Percentiles rank a stretch among this genome's conserved stretches.
Conservation (phyloP, 2,329 filamentous ascomycete genomes). For the Calonectria naviculata region DNA sequence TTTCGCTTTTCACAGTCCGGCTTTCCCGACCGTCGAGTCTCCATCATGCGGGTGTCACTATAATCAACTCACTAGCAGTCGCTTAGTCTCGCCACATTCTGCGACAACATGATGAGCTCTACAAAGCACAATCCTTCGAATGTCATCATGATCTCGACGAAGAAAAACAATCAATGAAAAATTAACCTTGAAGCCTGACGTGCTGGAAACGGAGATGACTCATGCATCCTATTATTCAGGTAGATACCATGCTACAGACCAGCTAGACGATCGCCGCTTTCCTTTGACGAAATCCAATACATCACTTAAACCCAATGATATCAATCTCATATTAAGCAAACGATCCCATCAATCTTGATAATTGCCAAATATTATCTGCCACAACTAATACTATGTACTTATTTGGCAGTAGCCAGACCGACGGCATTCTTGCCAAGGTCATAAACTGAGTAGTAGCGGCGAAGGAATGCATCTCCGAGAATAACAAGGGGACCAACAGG, state of each 20-base stretch:
- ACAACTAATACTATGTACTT: conserved; percentile 34
- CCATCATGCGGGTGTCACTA: not conserved
- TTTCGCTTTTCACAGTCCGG: not conserved
- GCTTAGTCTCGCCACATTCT: not conserved
- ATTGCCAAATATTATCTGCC: conserved; percentile 30
- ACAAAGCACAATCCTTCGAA: too few relatives aligned
- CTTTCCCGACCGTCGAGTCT: not conserved
- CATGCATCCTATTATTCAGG: conserved; percentile 37
- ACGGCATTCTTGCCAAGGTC: conserved; percentile 91
- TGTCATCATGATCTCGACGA: not conserved
- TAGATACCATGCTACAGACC: conserved; percentile 25
- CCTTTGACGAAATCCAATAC: conserved; percentile 18
- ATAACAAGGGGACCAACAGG: conserved; percentile 94
- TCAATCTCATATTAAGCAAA: conserved; percentile 16
- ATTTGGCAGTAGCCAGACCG: conserved; percentile 87
- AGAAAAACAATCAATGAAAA: too few relatives aligned
- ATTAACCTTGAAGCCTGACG: not conserved
- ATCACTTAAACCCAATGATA: conserved; percentile 26
- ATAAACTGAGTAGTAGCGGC: conserved; percentile 96
- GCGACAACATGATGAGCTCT: not conserved
- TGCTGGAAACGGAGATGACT: conserved; percentile 1
- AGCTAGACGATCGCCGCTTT: conserved; percentile 19
- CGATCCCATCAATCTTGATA: conserved; percentile 26
- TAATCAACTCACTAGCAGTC: conserved; percentile 1
- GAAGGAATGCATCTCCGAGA: conserved; percentile 87